phyloP scores from a whole-genome alignment of 2,329 filamentous ascomycete species.

The Leptosphaerulina australis region DNA sequence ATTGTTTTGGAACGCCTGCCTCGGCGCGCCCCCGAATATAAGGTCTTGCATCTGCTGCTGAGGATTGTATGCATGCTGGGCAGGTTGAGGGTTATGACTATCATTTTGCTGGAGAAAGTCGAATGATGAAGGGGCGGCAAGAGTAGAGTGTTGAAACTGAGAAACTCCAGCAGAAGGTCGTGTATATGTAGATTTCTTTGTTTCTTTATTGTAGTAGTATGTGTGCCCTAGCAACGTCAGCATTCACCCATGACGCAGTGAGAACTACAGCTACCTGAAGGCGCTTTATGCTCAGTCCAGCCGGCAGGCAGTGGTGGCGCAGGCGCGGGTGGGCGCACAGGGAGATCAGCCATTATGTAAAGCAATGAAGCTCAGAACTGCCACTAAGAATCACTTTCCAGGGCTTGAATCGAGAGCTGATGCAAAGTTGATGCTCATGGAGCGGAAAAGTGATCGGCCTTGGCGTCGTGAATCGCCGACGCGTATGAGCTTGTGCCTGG shows the following conservation, averaged over 20 bases:
- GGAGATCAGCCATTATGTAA: slow-evolving; percentile 37
- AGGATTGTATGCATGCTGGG: slow-evolving; percentile 50
- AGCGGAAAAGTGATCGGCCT: slow-evolving; percentile 40
- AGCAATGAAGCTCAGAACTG: not conserved
- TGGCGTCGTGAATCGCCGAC: slow-evolving; percentile 36
- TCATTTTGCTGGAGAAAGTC: slow-evolving; percentile 25
- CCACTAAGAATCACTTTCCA: not conserved
- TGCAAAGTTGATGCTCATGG: slow-evolving; percentile 1
- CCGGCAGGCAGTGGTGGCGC: slow-evolving; percentile 71
- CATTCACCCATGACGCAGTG: slow-evolving; percentile 23
- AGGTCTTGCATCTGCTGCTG: slow-evolving; percentile 59
- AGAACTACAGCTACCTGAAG: slow-evolving; percentile 61
- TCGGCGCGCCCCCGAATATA: slow-evolving; percentile 37
- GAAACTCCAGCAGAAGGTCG: slow-evolving; percentile 59
- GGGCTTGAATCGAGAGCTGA: not conserved
- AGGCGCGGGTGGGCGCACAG: slow-evolving; percentile 39
- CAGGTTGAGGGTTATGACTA: slow-evolving; percentile 50
- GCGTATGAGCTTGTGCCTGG: slow-evolving; percentile 48
- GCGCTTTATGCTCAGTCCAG: slow-evolving; percentile 94
- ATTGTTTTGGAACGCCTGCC: slow-evolving; percentile 25
- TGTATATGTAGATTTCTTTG: slow-evolving; percentile 85
- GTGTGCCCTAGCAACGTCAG: slow-evolving; percentile 65
- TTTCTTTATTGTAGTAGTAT: slow-evolving; percentile 85
- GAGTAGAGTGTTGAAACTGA: slow-evolving; percentile 4
- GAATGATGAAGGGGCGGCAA: slow-evolving; percentile 15